Evolutionary conservation across 2,329 filamentous ascomycete genomes (phyloP), one percentile per base, ranked within the genome.

Genomic region (Penicillium sp.): DNA sequence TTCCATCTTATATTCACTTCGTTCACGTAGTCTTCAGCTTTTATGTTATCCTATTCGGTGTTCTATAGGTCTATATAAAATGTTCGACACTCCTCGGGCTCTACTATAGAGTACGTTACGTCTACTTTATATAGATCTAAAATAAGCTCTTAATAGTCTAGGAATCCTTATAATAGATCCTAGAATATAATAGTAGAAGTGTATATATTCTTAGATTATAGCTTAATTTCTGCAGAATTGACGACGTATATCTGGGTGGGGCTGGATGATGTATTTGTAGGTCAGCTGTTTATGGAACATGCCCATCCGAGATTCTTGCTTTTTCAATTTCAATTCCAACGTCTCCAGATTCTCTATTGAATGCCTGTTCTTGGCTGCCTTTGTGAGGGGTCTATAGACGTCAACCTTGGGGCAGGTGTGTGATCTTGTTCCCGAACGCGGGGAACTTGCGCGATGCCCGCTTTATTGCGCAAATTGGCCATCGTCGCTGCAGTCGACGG

Each of bases 401-500:
- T 37, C 26, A 43, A 34, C 14, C 14, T 44, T 29, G 40, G 40
- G 24, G 24, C 31, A 16, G 16, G 22, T 20, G 22, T 22, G 56
- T 55, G 45, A 47, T 55, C 31, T 24, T 39, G 35, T 52, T 48
- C 34, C 13, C 16, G 24, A 43, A 32, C 52, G 38, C 34, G 32
- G 51, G 51, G 37, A 48, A 50, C 32, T 24, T 24, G 50, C 58
- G 48, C 53, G 50, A 94, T 95, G 91, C 87, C 90, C 54, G 82
- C 83, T 62, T 78, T 96, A 58, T 86, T 89, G 57, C 88, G 89
- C 71, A 95, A 94, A 76, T 78, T 96, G 53, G 72, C 92, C 62
- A 85, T 96, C 64, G 88, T 88, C 74, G 90, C 92, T 53, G 86
- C 90, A 26, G 84, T 88, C 52, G 92, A 97, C 69, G 92, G 92